phyloP scores from a whole-genome alignment of 2,329 filamentous ascomycete genomes.

The Colletotrichum godetiae region DNA sequence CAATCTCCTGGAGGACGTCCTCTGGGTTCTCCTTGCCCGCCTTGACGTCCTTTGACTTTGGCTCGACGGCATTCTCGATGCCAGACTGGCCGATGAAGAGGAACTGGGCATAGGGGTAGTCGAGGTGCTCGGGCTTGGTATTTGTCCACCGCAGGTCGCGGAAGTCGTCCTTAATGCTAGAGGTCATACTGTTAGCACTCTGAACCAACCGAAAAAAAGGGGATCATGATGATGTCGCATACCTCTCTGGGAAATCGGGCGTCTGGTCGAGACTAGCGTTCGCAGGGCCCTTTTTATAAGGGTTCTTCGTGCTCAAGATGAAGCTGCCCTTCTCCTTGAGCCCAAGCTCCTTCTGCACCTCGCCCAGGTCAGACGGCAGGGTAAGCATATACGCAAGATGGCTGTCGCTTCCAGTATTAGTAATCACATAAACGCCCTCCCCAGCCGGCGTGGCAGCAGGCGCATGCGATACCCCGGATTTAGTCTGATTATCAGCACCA shows the following conservation, averaged over 20 bases:
- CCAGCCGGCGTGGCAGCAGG: slow-evolving; percentile 81
- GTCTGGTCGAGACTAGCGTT: slow-evolving; percentile 71
- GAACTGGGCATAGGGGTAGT: slow-evolving; percentile 81
- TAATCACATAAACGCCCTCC: slow-evolving; percentile 88
- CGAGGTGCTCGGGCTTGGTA: slow-evolving; percentile 77
- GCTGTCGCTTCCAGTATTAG: slow-evolving; percentile 75
- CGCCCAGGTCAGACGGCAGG: slow-evolving; percentile 74
- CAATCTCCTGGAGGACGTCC: slow-evolving; percentile 80
- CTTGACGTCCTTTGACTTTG: slow-evolving; percentile 65
- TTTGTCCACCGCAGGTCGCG: slow-evolving; percentile 79
- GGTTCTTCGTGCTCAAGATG: slow-evolving; percentile 84
- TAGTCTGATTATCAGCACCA: slow-evolving; percentile 77
- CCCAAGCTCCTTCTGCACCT: slow-evolving; percentile 81
- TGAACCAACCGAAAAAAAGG: no score
- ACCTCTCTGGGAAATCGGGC: slow-evolving; percentile 62
- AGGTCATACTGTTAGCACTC: not conserved
- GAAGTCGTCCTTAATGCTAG: slow-evolving; percentile 78
- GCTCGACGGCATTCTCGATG: slow-evolving; percentile 66
- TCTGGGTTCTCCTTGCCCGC: slow-evolving; percentile 71
- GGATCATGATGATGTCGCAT: not conserved
- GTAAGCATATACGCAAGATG: slow-evolving; percentile 87
- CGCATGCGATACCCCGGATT: slow-evolving; percentile 78
- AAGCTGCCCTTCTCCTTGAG: slow-evolving; percentile 79
- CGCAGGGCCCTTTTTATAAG: slow-evolving; percentile 73
- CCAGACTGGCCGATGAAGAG: slow-evolving; percentile 81